Evolutionary conservation across 2,329 filamentous ascomycete species (phyloP), one percentile per base, ranked within the genome.

Genomic region (Diplodia corticola): DNA sequence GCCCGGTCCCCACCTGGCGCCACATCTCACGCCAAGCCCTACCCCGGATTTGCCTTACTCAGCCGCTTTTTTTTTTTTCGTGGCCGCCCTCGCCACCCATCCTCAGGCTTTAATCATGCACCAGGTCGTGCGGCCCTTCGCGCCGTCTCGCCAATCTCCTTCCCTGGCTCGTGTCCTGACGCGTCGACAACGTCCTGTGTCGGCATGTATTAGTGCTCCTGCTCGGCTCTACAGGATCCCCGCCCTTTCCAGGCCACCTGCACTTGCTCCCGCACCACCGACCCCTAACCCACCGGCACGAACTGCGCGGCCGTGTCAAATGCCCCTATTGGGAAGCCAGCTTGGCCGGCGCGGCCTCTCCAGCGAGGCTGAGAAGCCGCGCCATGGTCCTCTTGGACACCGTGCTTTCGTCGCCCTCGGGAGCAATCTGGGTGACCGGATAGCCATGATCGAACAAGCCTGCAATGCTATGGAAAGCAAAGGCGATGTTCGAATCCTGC

Each of bases 381-480:
- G 40, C 20, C 40, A 61, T 35, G 57, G 26, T 7, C 17, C 40
- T 44, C 44, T 61, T 15, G 15, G 40, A 12, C 57, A 61, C 57
- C 57, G 57, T n/a, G 92, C 91, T 0, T 96, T 91, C 76, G 87
- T 99, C 72, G 95, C 94, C 7, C 82, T 99, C 6, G 95, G 95
- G 0, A 97, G 93, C 80, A 99, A 99, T 77, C 79, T 98, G 61
- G 94, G 93, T 4, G 89, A 98, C 75, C 89, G 93, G 49, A 85
- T 97, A 61, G 85, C 84, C 49, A 91, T 90, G 86, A 96, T 99
- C 70, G 93, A 97, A 77, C 83, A 85, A 72, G 94, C 95, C 0
- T 93, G 93, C 76, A 83, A 82, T 51, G 86, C 90, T 74, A 92
- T 99, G 87, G 87, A 91, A 69, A 81, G 69, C 0, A 70, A 83